Evolutionary conservation across 345 rosid genomes (phyloP).

Genomic region (Balakata baccata): DNA sequence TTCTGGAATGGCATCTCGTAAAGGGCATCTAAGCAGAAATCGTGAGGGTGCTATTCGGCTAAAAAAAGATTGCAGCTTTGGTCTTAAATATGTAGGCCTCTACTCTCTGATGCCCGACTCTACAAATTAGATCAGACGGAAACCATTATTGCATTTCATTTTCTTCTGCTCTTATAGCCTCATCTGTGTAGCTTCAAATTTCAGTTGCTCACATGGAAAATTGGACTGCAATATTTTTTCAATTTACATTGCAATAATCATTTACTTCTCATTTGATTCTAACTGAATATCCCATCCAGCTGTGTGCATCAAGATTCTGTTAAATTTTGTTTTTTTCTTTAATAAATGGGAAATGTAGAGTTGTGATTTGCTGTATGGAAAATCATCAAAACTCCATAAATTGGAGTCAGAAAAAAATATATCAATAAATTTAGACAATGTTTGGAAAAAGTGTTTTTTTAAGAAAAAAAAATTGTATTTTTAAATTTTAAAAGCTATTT

Average conservation of each 20-base stretch:
- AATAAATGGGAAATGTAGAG: too few species aligned
- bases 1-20: background rate
- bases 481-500: too few species aligned
- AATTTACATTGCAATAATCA: background rate
- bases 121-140: slow-evolving; percentile 1
- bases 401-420: too few species aligned
- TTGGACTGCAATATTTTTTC: background rate
- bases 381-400: too few species aligned
- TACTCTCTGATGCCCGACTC: background rate
- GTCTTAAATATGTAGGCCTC: background rate
- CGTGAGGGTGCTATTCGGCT: background rate
- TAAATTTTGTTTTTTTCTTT: background rate
- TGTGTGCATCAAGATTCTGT: background rate
- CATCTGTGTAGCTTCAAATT: background rate
- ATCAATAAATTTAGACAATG: too few species aligned
- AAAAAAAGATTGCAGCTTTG: too few species aligned
- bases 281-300: background rate
- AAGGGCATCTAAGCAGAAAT: background rate
- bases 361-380: too few species aligned
- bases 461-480: too few species aligned
- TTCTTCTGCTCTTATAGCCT: background rate
- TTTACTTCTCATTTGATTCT: background rate
- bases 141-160: background rate
- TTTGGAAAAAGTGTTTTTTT: too few species aligned
- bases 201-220: background rate